These are phyloP conservation scores for Fusarium continuum DNA, from an alignment of 2,329 filamentous ascomycete genomes.

Conservation along the genomic window DNA sequence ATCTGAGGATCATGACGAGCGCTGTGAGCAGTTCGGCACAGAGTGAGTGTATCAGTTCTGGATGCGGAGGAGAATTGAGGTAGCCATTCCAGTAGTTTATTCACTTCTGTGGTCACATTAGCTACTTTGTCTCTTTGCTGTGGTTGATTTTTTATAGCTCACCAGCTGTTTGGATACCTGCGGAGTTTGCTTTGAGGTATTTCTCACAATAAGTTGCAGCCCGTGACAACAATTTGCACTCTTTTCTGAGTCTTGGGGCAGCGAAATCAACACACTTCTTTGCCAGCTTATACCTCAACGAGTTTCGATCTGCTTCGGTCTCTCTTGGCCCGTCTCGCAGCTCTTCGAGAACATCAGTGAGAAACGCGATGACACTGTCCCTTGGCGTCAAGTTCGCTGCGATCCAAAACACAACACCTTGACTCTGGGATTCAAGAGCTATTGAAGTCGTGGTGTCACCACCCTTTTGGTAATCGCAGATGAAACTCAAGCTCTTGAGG, in stretches of 20 bases:
- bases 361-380: slow-evolving; percentile 44
- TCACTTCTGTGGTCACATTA: slow-evolving; percentile 7
- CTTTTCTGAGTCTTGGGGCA: slow-evolving; percentile 35
- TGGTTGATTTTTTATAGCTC: neutral
- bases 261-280: slow-evolving; percentile 34
- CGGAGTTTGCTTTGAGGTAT: neutral
- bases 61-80: neutral
- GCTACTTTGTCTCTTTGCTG: neutral
- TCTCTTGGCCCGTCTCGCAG: neutral
- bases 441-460: slow-evolving; percentile 57
- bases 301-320: neutral
- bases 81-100: slow-evolving; percentile 19
- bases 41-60: neutral
- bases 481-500: slow-evolving; percentile 52
- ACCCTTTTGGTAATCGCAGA: slow-evolving; percentile 59
- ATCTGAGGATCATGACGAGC: slow-evolving; percentile 31
- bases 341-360: slow-evolving; percentile 39
- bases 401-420: slow-evolving; percentile 54
- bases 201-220: slow-evolving; percentile 20
- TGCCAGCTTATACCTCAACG: neutral
- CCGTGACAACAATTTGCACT: slow-evolving; percentile 27
- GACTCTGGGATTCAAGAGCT: slow-evolving; percentile 49
- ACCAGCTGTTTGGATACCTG: slow-evolving; percentile 5
- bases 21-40: slow-evolving; percentile 26
- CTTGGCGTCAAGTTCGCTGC: slow-evolving; percentile 50